Conservation (phyloP, 2,329 filamentous ascomycete genomes). For the Purpureocillium takamizusanense region DNA sequence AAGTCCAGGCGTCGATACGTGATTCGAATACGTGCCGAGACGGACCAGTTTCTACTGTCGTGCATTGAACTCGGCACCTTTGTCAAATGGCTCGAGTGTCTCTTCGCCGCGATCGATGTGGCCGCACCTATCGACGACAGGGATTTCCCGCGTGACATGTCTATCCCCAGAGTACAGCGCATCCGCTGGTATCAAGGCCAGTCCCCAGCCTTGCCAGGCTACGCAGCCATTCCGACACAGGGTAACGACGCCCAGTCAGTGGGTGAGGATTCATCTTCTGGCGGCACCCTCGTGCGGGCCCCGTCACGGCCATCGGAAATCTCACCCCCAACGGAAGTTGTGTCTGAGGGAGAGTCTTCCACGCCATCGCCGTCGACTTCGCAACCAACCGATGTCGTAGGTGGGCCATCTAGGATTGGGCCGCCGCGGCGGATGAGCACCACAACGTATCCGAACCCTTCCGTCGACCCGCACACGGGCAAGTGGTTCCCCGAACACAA, state of each 20-base stretch:
- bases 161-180: slow-evolving; percentile 47
- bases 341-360: too few species aligned
- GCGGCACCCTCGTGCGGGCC: not conserved
- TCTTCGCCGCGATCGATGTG: slow-evolving; percentile 67
- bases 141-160: slow-evolving; percentile 52
- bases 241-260: not conserved
- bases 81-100: slow-evolving; percentile 57
- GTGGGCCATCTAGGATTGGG: slow-evolving; percentile 19
- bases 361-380: not conserved
- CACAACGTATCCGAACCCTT: slow-evolving; percentile 34
- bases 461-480: slow-evolving; percentile 36
- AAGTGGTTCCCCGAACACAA: slow-evolving; percentile 49
- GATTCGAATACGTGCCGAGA: slow-evolving; percentile 63
- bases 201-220: slow-evolving; percentile 16
- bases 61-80: slow-evolving; percentile 57
- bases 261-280: not conserved
- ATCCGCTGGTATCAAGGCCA: slow-evolving; percentile 40
- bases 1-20: slow-evolving; percentile 47
- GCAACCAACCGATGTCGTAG: slow-evolving; percentile 5
- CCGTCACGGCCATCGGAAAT: not conserved
- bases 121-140: slow-evolving; percentile 63
- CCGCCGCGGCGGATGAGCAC: slow-evolving; percentile 31
- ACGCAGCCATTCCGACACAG: not conserved
- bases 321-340: slow-evolving; percentile 2
- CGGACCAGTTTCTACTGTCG: slow-evolving; percentile 64